These are phyloP conservation scores for Mrakia blollopis DNA, from an alignment of 768 basidiomycete species.

Conservation along the genomic window DNA sequence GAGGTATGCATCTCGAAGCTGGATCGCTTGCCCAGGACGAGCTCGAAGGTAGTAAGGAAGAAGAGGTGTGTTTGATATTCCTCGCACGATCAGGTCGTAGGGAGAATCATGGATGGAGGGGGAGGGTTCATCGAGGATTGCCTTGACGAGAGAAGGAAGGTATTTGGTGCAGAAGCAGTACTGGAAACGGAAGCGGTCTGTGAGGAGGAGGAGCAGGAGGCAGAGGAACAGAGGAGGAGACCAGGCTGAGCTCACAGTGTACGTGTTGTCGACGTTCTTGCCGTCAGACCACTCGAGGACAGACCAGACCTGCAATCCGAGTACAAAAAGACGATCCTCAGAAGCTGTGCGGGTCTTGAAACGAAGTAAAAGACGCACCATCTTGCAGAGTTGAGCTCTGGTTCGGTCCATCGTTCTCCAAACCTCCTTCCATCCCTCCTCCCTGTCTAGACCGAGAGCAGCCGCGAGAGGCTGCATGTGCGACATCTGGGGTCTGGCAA, in stretches of 20 bases:
- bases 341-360: too few relatives aligned
- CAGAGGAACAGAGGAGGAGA: neutral
- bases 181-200: too few relatives aligned
- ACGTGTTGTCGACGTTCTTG: neutral
- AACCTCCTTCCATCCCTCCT: neutral
- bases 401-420: neutral
- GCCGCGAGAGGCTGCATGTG: neutral
- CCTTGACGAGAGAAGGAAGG: neutral
- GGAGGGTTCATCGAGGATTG: neutral
- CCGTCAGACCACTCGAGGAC: neutral
- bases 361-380: neutral
- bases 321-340: too few relatives aligned
- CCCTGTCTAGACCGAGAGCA: neutral
- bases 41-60: neutral
- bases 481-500: neutral
- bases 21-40: neutral
- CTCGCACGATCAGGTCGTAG: neutral
- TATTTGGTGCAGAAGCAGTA: constrained; percentile 11
- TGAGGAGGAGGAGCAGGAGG: neutral
- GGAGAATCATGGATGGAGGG: constrained; percentile 40
- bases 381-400: neutral
- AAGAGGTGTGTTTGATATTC: neutral
- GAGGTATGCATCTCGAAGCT: neutral
- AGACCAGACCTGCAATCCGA: neutral
- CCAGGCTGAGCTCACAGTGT: neutral